Base-by-base conservation (phyloP, 1,284 basidiomycete species). In the Stereum hirsutum region DNA sequence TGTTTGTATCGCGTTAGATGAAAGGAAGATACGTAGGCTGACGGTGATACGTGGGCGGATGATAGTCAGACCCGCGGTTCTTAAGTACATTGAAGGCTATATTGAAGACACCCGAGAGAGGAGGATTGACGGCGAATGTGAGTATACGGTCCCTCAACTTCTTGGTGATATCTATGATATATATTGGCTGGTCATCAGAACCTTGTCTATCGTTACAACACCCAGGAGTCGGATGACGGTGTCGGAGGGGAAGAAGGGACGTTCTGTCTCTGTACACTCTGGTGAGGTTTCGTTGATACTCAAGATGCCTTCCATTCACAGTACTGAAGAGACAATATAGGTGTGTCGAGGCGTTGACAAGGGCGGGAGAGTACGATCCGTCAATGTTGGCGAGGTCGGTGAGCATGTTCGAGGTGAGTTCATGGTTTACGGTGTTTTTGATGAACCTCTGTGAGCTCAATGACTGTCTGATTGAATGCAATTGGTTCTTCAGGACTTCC, bases 161-260 rank as follows among this genome's bases (percentile, higher is more conserved):
- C n/a, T n/a, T n/a, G n/a, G n/a, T n/a, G n/a, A n/a, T n/a, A n/a
- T n/a, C n/a, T n/a, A n/a, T n/a, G n/a, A n/a, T n/a, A n/a, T n/a
- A n/a, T n/a, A n/a, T n/a, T n/a, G n/a, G n/a, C n/a, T n/a, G n/a
- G n/a, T n/a, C 2, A 43, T 5, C 47, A 82, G 79, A 77, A 75
- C 48, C 65, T 86, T 7, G 84, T 89, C 5, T 89, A 80, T 54
- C 77, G 87, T 2, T 91, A 90, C 56, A 89, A 95, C 56, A 81
- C 87, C 10, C 64, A 59, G 24, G 84, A 86, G 58, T 77, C 87
- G 0, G 81, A 89, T 46, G 93, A 95, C 56, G 93, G 92, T 6
- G 89, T 95, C 15, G 92, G 92, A 5, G 92, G 93, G 1, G 89
- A 92, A 51, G 92, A 93, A 62, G 92, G 91, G 6, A 88, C 83